A percentile compares a stretch with the other conserved stretches of the same genome.
Evolutionary conservation across 345 rosid species (phyloP).

Genomic region (Boechera stricta): DNA sequence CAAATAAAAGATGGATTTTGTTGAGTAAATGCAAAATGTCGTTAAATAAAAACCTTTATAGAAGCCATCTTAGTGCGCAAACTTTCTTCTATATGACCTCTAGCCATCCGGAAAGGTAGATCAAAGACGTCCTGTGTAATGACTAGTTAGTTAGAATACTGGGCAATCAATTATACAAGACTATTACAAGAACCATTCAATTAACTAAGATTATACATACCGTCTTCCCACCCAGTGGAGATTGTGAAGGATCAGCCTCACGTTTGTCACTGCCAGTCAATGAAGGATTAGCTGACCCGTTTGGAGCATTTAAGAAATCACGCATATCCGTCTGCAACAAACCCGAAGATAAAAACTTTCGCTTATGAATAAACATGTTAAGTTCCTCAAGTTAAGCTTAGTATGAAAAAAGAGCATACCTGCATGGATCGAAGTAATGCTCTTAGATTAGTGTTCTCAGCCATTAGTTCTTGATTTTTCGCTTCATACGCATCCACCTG

Average conservation of each 20-base stretch:
- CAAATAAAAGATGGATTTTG: neutral
- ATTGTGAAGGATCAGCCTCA: conserved; percentile 74
- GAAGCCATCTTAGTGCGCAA: conserved; percentile 94
- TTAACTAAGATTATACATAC: conserved; percentile 47
- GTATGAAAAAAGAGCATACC: conserved; percentile 49
- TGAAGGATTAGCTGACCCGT: conserved; percentile 77
- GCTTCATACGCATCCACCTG: conserved; percentile 99
- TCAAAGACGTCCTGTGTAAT: conserved; percentile 84
- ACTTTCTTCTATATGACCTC: conserved; percentile 98
- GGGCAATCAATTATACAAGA: neutral
- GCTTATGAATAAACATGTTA: conserved; percentile 7
- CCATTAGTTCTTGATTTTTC: conserved; percentile 90
- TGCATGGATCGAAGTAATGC: conserved; percentile 94
- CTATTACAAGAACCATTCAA: neutral
- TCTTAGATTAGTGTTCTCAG: conserved; percentile 89
- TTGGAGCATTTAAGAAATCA: conserved; percentile 87
- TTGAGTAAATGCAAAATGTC: neutral
- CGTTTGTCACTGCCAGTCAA: conserved; percentile 61
- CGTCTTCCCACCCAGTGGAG: conserved; percentile 96
- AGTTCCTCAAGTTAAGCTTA: neutral
- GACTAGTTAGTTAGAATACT: conserved; percentile 12
- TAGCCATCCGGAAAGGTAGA: conserved; percentile 89
- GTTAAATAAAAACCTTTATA: conserved; percentile 63
- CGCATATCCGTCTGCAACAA: conserved; percentile 87
- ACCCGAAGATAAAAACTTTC: conserved; percentile 16